These are phyloP conservation scores for Alternaria ethzedia DNA, from an alignment of 2,329 filamentous ascomycete genomes.

Conservation along the genomic window DNA sequence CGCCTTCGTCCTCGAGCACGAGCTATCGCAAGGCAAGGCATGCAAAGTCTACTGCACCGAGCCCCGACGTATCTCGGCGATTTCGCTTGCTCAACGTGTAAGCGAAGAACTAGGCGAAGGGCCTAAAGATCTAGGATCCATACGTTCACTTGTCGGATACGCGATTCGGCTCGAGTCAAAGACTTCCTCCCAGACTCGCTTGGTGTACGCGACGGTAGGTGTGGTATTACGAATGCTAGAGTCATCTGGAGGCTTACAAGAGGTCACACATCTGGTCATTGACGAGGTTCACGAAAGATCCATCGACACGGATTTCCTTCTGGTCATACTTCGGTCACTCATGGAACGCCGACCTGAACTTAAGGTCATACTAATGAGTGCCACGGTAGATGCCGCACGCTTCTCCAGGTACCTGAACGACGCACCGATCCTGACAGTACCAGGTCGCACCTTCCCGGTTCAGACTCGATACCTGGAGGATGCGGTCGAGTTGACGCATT, in stretches of 20 bases:
- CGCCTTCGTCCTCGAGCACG: constrained; percentile 87
- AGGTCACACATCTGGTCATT: constrained; percentile 93
- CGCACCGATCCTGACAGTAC: constrained; percentile 87
- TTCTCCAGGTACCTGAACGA: constrained; percentile 88
- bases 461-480: constrained; percentile 89
- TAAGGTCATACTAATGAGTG: constrained; percentile 96
- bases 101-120: constrained; percentile 93
- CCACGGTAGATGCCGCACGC: constrained; percentile 88
- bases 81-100: constrained; percentile 89
- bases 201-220: constrained; percentile 87
- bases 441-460: constrained; percentile 92
- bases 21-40: constrained; percentile 76
- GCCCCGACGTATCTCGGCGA: constrained; percentile 92
- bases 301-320: constrained; percentile 94
- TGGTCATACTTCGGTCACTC: constrained; percentile 88
- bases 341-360: constrained; percentile 78
- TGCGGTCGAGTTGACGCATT: constrained; percentile 85
- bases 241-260: constrained; percentile 80
- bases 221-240: constrained; percentile 99
- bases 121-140: constrained; percentile 80
- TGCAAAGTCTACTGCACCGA: constrained; percentile 98
- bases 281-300: constrained; percentile 92
- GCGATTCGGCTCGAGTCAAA: constrained; percentile 93
- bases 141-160: constrained; percentile 86
- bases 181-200: constrained; percentile 76